A percentile compares a stretch with the other conserved stretches of the same genome.
Conservation (phyloP, 768 basidiomycete species). For the Serpula lacrymans region DNA sequence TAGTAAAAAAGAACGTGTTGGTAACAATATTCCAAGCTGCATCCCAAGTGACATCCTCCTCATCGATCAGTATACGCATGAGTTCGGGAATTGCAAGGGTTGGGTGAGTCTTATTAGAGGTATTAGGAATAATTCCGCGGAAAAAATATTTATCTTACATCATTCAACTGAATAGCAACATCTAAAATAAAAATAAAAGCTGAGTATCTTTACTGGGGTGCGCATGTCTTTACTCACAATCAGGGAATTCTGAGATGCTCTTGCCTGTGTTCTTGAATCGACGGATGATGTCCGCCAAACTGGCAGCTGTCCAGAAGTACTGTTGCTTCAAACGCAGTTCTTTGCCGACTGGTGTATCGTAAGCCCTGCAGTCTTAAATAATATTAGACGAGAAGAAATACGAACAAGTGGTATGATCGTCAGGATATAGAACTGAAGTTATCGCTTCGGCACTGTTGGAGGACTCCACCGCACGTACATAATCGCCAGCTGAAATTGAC, state of each 20-base stretch:
- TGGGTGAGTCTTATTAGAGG: slow-evolving; percentile 73
- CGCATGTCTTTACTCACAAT: slow-evolving; percentile 48
- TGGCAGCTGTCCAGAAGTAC: slow-evolving; percentile 93
- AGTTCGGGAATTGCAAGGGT: slow-evolving; percentile 94
- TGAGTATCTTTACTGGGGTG: slow-evolving; percentile 1
- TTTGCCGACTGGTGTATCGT: slow-evolving; percentile 61
- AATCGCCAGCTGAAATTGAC: slow-evolving; percentile 70
- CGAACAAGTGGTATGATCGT: slow-evolving; percentile 78
- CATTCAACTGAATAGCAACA: slow-evolving; percentile 94
- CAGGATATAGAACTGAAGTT: slow-evolving; percentile 93
- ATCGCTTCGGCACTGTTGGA: slow-evolving; percentile 92
- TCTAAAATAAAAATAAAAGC: slow-evolving; percentile 35
- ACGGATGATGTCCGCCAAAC: slow-evolving; percentile 83
- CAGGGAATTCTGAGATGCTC: slow-evolving; percentile 76
- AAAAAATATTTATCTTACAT: slow-evolving; percentile 43
- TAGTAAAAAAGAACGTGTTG: slow-evolving; percentile 93
- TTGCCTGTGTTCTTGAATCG: slow-evolving; percentile 90
- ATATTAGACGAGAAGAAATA: neutral
- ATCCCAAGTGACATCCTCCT: slow-evolving; percentile 84
- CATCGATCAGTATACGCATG: slow-evolving; percentile 89
- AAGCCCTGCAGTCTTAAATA: slow-evolving; percentile 1
- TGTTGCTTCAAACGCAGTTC: slow-evolving; percentile 93
- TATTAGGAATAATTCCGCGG: slow-evolving; percentile 3
- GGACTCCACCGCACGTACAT: slow-evolving; percentile 83
- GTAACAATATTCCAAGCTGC: slow-evolving; percentile 86